Base-by-base conservation (phyloP, 805 yeast genomes). In the Starmerella geochares region DNA sequence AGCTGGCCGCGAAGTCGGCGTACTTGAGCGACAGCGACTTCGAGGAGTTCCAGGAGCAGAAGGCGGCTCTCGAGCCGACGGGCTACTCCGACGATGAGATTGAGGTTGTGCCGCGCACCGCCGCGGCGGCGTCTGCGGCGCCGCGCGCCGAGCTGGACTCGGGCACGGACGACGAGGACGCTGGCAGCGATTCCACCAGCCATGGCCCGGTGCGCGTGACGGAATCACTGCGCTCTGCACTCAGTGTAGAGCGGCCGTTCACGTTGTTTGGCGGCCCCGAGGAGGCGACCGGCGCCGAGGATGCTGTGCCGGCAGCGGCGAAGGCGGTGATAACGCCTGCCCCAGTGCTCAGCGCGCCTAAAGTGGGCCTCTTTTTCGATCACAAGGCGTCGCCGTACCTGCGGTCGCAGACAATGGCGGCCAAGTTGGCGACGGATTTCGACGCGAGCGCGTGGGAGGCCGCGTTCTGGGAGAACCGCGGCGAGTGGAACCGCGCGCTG, bases 351-450 rank as follows among this genome's bases (percentile, higher is more conserved):
- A 55, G 62, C 64, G 48, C 50, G 58, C 59, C 61, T 28, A 66
- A 65, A 38, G 64, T 59, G 50, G 71, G 86, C 7, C 68, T 87
- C 31, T 88, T 90, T 65, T 90, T 94, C 74, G 69, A 81, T 1
- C 96, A 90, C 63, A 68, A 72, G 11, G 83, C 83, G 17, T 88
- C 96, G 0, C 96, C 96, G 0, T 90, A 86, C 67, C 69, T 90
- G 55, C 77, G 76, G 46, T 81, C 96, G 0, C 97, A 88, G 66
- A 73, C 95, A 0, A 95, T 84, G 63, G 64, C 86, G 43, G 76
- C 75, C 51, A 81, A 79, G 59, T 57, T 83, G 6, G 60, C 61
- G 19, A 67, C 62, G 8, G 57, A 5, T 3, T 65, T 71, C 28
- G 59, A 63, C 10, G 67, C 71, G 19, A 68, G 66, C 2, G 69